Percentiles rank a stretch among this genome's conserved stretches.
Evolutionary conservation across 2,329 filamentous ascomycete species (phyloP).

Genomic region (Thielaviopsis punctulata): DNA sequence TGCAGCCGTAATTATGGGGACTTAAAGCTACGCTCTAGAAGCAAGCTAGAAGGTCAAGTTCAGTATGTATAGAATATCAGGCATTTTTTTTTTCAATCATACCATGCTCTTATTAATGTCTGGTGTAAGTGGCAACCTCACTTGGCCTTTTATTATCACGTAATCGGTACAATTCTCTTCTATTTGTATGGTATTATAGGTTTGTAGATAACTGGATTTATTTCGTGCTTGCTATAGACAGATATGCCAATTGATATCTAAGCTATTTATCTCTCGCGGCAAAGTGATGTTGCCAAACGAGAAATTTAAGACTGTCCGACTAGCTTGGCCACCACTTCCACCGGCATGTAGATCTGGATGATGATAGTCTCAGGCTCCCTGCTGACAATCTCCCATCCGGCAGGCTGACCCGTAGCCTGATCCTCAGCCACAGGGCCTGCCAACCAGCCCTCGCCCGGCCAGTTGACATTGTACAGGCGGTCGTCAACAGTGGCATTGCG

Average conservation of each 20-base stretch:
- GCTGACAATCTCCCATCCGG: slow-evolving; percentile 2
- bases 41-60: not conserved
- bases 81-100: not conserved
- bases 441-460: slow-evolving; percentile 2
- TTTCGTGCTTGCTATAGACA: no score
- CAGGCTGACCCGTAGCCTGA: not conserved
- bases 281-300: not conserved
- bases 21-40: not conserved
- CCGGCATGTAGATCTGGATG: slow-evolving; percentile 1
- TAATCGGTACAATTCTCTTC: no score
- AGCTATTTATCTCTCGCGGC: no score
- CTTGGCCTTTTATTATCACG: not conserved
- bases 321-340: slow-evolving; percentile 8
- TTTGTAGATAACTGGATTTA: not conserved
- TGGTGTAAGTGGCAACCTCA: not conserved
- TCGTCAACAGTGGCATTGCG: not conserved
- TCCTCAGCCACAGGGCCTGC: slow-evolving; percentile 2
- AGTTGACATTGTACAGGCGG: slow-evolving; percentile 1
- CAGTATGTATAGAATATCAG: not conserved
- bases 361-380: not conserved
- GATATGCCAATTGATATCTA: no score
- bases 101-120: not conserved
- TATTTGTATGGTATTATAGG: no score
- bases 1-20: not conserved
- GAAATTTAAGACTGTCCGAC: not conserved